Percentiles rank a stretch among this genome's conserved stretches.
Conservation (phyloP, 1,284 basidiomycete species). For the Earliella scabrosa region DNA sequence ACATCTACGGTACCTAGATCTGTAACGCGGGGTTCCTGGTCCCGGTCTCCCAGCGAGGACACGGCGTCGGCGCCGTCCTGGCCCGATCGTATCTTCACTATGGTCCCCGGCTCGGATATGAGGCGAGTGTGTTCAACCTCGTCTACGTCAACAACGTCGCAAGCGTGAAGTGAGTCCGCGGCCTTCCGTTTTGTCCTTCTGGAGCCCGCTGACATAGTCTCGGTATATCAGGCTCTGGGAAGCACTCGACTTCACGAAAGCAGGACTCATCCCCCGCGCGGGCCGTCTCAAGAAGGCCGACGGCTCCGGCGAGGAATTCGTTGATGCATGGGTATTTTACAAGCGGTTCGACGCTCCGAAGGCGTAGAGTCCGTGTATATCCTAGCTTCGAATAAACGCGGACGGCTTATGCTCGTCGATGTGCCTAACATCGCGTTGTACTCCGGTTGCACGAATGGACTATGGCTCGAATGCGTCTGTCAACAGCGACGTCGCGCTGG, state of each 20-base stretch:
- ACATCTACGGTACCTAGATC: slow-evolving; percentile 49
- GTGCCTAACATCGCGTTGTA: too few relatives aligned
- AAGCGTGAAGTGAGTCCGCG: slow-evolving; percentile 59
- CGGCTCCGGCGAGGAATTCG: slow-evolving; percentile 79
- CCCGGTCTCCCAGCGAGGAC: slow-evolving; percentile 65
- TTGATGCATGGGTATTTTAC: slow-evolving; percentile 88
- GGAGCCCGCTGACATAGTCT: neutral
- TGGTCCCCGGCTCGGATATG: slow-evolving; percentile 82
- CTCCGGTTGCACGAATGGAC: too few relatives aligned
- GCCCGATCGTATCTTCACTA: slow-evolving; percentile 85
- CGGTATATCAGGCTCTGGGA: slow-evolving; percentile 77
- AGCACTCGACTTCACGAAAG: slow-evolving; percentile 78
- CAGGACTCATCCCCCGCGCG: slow-evolving; percentile 85
- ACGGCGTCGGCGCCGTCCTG: slow-evolving; percentile 75
- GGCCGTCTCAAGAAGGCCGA: slow-evolving; percentile 75
- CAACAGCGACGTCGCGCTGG: too few relatives aligned
- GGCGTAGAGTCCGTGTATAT: neutral
- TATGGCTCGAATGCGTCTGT: too few relatives aligned
- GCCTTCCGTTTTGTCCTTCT: too few relatives aligned
- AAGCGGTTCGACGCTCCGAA: slow-evolving; percentile 62
- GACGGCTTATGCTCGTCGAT: too few relatives aligned
- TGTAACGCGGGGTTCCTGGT: slow-evolving; percentile 94
- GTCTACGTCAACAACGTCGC: slow-evolving; percentile 86
- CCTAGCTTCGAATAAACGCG: too few relatives aligned
- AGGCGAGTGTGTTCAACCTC: slow-evolving; percentile 91